Conservation (phyloP, 1,284 basidiomycete genomes). For the Boletellus deceptivus region DNA sequence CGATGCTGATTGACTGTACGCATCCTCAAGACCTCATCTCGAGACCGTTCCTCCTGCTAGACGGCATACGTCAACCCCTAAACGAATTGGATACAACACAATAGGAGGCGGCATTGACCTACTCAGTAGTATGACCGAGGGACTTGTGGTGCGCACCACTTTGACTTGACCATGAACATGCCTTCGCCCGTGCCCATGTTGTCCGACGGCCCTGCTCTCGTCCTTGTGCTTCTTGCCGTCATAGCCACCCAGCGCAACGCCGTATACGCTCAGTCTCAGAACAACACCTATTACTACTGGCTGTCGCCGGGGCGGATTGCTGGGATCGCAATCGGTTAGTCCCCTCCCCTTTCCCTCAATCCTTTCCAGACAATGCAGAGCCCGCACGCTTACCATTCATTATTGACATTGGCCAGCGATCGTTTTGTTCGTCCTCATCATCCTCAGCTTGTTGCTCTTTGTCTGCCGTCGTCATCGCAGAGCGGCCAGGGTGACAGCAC, state of each 20-base stretch:
- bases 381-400: neutral
- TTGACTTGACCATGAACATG: neutral
- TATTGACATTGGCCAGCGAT: slow-evolving; percentile 6
- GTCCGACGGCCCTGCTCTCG: neutral
- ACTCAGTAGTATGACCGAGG: too few relatives aligned
- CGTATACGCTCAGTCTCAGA: slow-evolving; percentile 7
- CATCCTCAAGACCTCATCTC: too few relatives aligned
- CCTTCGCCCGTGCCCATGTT: neutral
- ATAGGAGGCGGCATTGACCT: too few relatives aligned
- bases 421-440: slow-evolving; percentile 5
- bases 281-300: slow-evolving; percentile 12
- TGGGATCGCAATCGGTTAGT: slow-evolving; percentile 27
- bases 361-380: neutral
- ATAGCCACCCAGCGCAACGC: slow-evolving; percentile 1
- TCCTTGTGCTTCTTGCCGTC: slow-evolving; percentile 1
- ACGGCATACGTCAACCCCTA: too few relatives aligned
- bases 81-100: too few relatives aligned
- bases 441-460: slow-evolving; percentile 11
- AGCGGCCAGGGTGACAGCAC: neutral
- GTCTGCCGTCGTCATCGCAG: slow-evolving; percentile 14
- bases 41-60: too few relatives aligned
- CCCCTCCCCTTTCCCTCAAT: too few relatives aligned
- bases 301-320: slow-evolving; percentile 27
- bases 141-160: too few relatives aligned
- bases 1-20: too few relatives aligned